Conservation (phyloP, 164 flowering plant species). For the Nymphaea thermarum region DNA sequence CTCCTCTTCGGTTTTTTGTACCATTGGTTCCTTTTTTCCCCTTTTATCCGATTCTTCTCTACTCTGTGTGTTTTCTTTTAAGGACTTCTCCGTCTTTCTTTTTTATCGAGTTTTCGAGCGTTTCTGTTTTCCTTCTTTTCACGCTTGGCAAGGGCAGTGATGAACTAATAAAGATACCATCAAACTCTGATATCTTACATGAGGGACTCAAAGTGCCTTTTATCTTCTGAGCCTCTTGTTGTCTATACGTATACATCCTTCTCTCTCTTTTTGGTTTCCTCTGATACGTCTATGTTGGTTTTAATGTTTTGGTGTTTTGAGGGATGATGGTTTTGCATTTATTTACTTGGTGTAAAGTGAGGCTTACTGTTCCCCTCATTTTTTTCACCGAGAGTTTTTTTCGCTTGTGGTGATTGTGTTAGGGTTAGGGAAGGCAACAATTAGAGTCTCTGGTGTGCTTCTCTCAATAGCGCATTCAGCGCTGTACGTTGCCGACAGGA, state of each 20-base stretch:
- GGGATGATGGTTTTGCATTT: no score
- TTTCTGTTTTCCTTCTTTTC: not conserved
- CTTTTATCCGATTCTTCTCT: no score
- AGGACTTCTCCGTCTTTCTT: no score
- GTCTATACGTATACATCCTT: not conserved
- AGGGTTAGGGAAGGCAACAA: not conserved
- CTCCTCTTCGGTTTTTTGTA: no score
- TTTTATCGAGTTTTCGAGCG: not conserved
- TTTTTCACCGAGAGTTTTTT: no score
- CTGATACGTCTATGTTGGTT: no score
- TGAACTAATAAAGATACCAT: not conserved
- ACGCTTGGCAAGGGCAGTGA: not conserved
- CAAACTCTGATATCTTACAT: conserved; percentile 1
- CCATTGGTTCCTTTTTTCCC: no score
- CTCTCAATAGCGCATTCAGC: conserved; percentile 5
- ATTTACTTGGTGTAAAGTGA: no score
- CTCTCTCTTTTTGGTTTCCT: not conserved
- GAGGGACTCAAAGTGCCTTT: not conserved
- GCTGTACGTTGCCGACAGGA: conserved; percentile 6
- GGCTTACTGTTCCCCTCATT: no score
- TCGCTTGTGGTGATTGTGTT: no score
- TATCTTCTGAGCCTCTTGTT: conserved; percentile 1
- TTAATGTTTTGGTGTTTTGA: not conserved
- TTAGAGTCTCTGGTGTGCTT: conserved; percentile 4
- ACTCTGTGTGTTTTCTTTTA: no score